A percentile compares a stretch with the other conserved stretches of the same genome.
Conservation (phyloP, 2,329 filamentous ascomycete genomes). For the Penicillium griseofulvum region DNA sequence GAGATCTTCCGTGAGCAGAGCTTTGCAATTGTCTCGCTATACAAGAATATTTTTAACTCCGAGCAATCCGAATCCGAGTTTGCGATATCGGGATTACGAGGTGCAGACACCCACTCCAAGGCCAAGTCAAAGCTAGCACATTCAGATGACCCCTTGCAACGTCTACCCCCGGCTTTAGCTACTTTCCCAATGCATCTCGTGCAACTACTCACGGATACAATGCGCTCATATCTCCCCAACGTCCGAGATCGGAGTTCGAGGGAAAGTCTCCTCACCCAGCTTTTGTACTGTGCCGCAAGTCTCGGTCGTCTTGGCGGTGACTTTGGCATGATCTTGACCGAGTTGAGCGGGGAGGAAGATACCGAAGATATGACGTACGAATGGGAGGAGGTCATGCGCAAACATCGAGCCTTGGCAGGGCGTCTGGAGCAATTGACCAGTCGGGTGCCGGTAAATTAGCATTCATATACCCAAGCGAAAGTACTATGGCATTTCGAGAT, state of each 20-base stretch:
- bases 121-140: conserved; percentile 21
- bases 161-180: conserved; percentile 71
- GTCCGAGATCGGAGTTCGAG: conserved; percentile 75
- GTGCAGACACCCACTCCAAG: conserved; percentile 23
- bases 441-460: conserved; percentile 20
- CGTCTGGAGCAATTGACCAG: conserved; percentile 50
- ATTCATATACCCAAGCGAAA: conserved; percentile 4
- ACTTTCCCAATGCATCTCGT: conserved; percentile 84
- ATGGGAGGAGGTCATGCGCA: conserved; percentile 86
- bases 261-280: conserved; percentile 87
- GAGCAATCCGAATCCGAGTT: conserved; percentile 43
- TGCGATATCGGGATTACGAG: conserved; percentile 26
- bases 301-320: conserved; percentile 86
- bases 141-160: conserved; percentile 39
- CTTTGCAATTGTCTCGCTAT: conserved; percentile 93
- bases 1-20: conserved; percentile 98
- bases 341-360: conserved; percentile 47
- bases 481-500: background rate
- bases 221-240: conserved; percentile 74
- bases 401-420: conserved; percentile 80
- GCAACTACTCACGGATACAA: conserved; percentile 72
- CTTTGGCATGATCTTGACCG: conserved; percentile 81
- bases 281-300: conserved; percentile 89
- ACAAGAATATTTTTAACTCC: conserved; percentile 79
- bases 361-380: conserved; percentile 51